Base-by-base conservation (phyloP, 2,329 filamentous ascomycete genomes). In the Apiospora sp. region DNA sequence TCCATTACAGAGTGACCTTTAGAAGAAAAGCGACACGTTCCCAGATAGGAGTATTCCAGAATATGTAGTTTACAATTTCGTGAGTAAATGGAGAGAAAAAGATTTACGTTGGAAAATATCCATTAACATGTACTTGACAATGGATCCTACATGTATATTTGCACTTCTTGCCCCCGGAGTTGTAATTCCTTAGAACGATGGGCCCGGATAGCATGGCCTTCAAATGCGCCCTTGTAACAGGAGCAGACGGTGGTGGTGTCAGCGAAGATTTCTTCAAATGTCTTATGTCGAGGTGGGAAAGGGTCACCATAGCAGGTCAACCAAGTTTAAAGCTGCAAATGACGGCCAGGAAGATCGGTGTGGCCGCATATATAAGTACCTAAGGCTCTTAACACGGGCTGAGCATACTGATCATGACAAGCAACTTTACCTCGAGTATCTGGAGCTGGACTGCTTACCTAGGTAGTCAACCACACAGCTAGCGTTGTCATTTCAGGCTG, bases 401-500 rank as follows among this genome's bases (percentile, higher is more conserved):
- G 0, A 77, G 81, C 0, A 86, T 89, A 12, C 81, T 86, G 0
- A 61, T 70, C 0, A 89, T 90, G 73, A 80, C 87, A 71, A 72
- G 83, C 58, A 82, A 82, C 22, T 77, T 90, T 58, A 85, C 82
- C 3, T 74, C 73, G 2, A 89, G 7, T 86, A 90, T 75, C 87
- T 86, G 0, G 85, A 89, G 7, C 77, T 90, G 2, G 88, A 91
- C 79, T 90, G 88, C 74, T 77, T 91, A 0, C 85, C n/a, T n/a
- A n/a, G n/a, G n/a, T n/a, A 30, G 27, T 30, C 27, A 30, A 4
- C 27, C 27, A 30, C 27, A 30, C 27, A 30, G 27, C 27, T 30
- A 30, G 27, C 27, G 27, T 30, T 30, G 27, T 30, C 27, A 30
- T 30, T 30, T 30, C 27, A 30, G 27, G 27, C 27, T 30, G 27